Conservation (phyloP, 164 flowering plant genomes). For the Berberis thunbergii region DNA sequence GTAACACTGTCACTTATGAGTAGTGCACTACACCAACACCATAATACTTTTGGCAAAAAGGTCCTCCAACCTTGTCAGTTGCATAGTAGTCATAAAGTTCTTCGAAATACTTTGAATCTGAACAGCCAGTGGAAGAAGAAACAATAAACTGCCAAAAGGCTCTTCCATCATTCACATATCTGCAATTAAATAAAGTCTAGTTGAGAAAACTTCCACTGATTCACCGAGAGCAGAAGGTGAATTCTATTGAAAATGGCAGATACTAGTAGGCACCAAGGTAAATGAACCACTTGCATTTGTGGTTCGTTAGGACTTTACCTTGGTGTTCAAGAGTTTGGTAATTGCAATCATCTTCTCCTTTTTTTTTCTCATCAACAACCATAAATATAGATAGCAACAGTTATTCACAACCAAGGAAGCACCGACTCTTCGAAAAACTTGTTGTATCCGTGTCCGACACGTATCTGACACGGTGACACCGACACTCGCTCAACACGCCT, state of each 20-base stretch:
- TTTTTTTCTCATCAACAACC: too few relatives aligned
- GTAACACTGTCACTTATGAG: neutral
- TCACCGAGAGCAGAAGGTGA: neutral
- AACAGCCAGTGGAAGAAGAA: slow-evolving; percentile 88
- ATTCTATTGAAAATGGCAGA: neutral
- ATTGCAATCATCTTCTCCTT: too few relatives aligned
- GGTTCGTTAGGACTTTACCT: too few relatives aligned
- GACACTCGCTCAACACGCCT: too few relatives aligned
- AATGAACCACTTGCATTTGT: too few relatives aligned
- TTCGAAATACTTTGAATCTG: slow-evolving; percentile 89
- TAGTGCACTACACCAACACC: neutral
- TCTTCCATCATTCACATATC: slow-evolving; percentile 89
- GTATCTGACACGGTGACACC: too few relatives aligned
- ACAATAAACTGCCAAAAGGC: slow-evolving; percentile 97
- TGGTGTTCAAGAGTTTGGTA: too few relatives aligned
- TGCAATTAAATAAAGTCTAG: slow-evolving; percentile 21
- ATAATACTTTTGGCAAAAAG: neutral
- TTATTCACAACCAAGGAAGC: too few relatives aligned
- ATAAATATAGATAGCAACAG: too few relatives aligned
- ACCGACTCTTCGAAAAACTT: too few relatives aligned
- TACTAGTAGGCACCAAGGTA: too few relatives aligned
- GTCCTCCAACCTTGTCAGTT: slow-evolving; percentile 68
- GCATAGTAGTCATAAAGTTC: slow-evolving; percentile 85
- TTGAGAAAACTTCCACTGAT: neutral
- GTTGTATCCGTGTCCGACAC: too few relatives aligned